A percentile compares a stretch with the other conserved stretches of the same genome.
Evolutionary conservation across 176 grass and related monocot genomes (phyloP).

Genomic region (Canna indica): DNA sequence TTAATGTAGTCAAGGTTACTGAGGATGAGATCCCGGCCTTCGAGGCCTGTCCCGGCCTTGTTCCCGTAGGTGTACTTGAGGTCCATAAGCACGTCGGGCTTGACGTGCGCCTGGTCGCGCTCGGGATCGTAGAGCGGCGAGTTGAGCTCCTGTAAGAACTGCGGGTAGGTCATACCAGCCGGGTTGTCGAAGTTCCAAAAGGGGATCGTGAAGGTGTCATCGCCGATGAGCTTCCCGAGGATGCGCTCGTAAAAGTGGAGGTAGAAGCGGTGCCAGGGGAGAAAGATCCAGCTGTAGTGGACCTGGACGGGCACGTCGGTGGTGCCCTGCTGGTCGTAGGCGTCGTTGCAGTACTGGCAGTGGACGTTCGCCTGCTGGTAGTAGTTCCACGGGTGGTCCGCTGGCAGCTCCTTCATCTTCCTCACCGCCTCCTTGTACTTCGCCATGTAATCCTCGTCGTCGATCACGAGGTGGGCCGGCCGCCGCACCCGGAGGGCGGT

Average conservation of each 20-base stretch:
- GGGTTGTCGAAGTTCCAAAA: constrained; percentile 1
- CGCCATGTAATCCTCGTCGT: background rate
- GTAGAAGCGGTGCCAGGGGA: constrained; percentile 17
- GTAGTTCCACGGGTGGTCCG: background rate
- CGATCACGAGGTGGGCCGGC: background rate
- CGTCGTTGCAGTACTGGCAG: constrained; percentile 12
- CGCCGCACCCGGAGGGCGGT: constrained; percentile 18
- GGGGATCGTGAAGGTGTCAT: constrained; percentile 9
- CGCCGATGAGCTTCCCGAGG: constrained; percentile 17
- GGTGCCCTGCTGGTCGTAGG: background rate
- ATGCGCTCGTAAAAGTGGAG: constrained; percentile 19
- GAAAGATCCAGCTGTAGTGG: constrained; percentile 7
- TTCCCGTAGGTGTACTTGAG: constrained; percentile 4
- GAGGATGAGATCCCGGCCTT: constrained; percentile 1
- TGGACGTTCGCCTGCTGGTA: constrained; percentile 7
- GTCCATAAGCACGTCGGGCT: constrained; percentile 6
- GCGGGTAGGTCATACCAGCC: background rate
- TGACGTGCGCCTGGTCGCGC: constrained; percentile 13
- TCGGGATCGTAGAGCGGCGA: background rate
- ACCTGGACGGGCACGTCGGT: background rate
- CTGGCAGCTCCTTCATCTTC: constrained; percentile 1
- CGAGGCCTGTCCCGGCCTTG: background rate
- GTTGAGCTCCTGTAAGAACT: background rate
- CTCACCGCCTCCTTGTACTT: constrained; percentile 7
- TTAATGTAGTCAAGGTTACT: background rate